Evolutionary conservation across 1,284 basidiomycete genomes (phyloP).

Genomic region (Lentinula novae-zelandiae): DNA sequence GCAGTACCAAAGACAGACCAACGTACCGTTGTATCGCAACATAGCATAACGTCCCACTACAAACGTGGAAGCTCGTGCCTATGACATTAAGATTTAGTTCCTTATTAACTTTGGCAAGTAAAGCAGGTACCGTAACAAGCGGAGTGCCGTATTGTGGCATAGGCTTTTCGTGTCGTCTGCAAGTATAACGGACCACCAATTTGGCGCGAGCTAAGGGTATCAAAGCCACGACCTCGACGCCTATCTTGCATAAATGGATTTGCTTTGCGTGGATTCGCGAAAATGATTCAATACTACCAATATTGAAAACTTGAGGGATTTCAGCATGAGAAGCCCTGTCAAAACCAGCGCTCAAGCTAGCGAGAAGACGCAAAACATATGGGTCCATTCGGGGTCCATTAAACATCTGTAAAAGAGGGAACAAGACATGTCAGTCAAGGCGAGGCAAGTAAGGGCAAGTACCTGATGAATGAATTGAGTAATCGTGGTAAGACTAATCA

Average conservation of each 20-base stretch:
- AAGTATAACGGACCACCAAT: constrained; percentile 88
- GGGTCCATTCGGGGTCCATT: constrained; percentile 24
- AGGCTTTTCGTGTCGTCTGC: constrained; percentile 92
- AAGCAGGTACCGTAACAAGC: constrained; percentile 73
- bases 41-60: constrained; percentile 95
- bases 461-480: too few relatives aligned
- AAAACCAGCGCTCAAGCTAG: constrained; percentile 88
- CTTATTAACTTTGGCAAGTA: constrained; percentile 72
- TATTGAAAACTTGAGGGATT: constrained; percentile 77
- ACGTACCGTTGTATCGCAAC: constrained; percentile 65
- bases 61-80: constrained; percentile 98
- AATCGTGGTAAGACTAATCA: too few relatives aligned
- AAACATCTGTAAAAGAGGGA: too few relatives aligned
- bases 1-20: constrained; percentile 87
- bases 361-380: constrained; percentile 87
- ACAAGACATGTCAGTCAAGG: too few relatives aligned
- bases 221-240: constrained; percentile 94
- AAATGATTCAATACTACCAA: constrained; percentile 85
- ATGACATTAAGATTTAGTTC: constrained; percentile 85
- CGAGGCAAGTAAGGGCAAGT: too few relatives aligned
- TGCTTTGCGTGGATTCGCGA: constrained; percentile 99
- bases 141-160: constrained; percentile 94
- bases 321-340: constrained; percentile 98
- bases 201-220: constrained; percentile 78
- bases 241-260: constrained; percentile 73